Evolutionary conservation across 306 rosid genomes (phyloP), one percentile per base, ranked within the genome.

Genomic region (Albizia julibrissin): DNA sequence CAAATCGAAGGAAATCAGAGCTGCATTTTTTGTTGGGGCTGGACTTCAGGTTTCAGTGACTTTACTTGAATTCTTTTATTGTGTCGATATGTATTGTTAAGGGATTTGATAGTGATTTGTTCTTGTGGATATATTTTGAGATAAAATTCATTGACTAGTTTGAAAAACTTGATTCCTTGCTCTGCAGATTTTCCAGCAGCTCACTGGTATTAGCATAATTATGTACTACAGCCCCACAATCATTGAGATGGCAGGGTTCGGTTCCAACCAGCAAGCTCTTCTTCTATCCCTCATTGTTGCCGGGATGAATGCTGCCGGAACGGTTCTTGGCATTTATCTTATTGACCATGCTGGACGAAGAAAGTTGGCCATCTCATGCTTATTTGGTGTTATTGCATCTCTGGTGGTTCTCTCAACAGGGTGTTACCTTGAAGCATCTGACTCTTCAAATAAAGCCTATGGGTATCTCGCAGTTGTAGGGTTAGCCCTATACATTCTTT

Each of bases 171-270:
- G 9, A 46, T 47, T 73, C 34, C 26, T 54, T 3, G 10, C 13
- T 67, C 19, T 75, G 74, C 86, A 91, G 92, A 87, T 90, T 12
- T 88, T 94, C 74, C 97, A 92, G 85, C 94, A 94, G 74, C 84
- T 92, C 79, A 78, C 91, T 27, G 98, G 97, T 34, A 94, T 94
- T 81, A 92, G 91, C 87, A 92, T 93, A 9, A 88, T 94, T 26
- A 94, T 94, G 97, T 92, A 94, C 85, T 92, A 92, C 84, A 87
- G 98, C 69, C 95, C 97, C 46, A 92, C 92, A 7, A 94, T 94
- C 66, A 90, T 94, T 47, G 90, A 94, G 77, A 86, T 89, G 97
- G 93, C 96, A 2, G 94, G 98, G 76, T 90, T 94, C 33, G 19
- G 78, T 39, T 87, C 94, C 69, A 92, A 91, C 69, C 84, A 88